Base-by-base conservation (phyloP, 257 asterid genomes). In the Jacaranda copaia region DNA sequence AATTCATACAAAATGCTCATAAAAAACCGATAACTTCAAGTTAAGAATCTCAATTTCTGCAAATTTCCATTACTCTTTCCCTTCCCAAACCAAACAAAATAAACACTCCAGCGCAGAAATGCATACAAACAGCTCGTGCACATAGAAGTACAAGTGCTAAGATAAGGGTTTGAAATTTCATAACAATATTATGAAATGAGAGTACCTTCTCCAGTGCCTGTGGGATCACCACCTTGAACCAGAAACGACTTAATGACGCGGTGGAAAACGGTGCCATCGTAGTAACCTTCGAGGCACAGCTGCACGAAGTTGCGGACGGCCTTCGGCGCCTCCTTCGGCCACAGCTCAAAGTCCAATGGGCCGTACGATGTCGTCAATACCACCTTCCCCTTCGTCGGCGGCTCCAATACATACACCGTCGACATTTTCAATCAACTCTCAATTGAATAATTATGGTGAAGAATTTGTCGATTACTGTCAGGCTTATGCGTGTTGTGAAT, bases 291-390 rank as follows among this genome's bases (percentile, higher is more conserved):
- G 45, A 95, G 91, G 87, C 98, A 95, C 8, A 95, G 96, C 90
- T 95, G 99, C 76, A 89, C 94, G 83, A 95, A 92, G 88, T 95
- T 95, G 76, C 98, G 90, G 25, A 86, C 97, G 77, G 99, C 99
- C 78, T 95, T 95, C 0, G 99, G 99, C 25, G 98, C 98, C 80
- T 95, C 98, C 78, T 93, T 95, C 5, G 99, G 99, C 99, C 98
- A 95, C 3, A 95, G 93, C 85, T 95, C 99, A 72, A 95, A 89
- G 87, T 95, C 99, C 59, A 95, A 45, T 6, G 99, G 93, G 20
- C 99, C 99, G 68, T 85, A 88, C 68, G 94, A 88, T 74, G 99
- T 95, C 77, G 89, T 88, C 53, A 95, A 5, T 35, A 93, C 77
- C 72, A 95, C 96, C 80, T 95, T 95, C 74, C 99, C 99, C 83